These are phyloP conservation scores for Dactylorhiza incarnata DNA, from an alignment of 106 monocot species.

Conservation along the genomic window DNA sequence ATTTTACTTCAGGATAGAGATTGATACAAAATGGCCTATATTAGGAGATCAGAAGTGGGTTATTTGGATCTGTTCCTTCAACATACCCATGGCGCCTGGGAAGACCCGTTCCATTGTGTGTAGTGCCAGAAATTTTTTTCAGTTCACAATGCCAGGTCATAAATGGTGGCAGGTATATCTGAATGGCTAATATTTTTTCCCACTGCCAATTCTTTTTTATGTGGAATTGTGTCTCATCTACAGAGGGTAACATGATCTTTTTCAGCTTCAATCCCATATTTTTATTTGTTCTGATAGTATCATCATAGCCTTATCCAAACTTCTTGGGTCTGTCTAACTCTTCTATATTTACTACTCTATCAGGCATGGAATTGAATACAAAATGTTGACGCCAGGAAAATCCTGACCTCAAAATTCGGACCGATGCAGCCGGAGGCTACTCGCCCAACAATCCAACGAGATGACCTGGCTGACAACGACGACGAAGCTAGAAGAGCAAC, in stretches of 20 bases:
- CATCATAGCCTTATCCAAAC: not conserved
- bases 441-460: too few species aligned
- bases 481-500: too few species aligned
- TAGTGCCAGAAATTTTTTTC: constrained; percentile 89
- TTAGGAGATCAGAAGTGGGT: constrained; percentile 97
- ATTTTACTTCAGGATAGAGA: constrained; percentile 71
- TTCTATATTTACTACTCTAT: not conserved
- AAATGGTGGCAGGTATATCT: constrained; percentile 84
- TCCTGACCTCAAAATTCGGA: too few species aligned
- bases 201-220: not conserved
- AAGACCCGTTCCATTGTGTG: constrained; percentile 96
- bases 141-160: constrained; percentile 72
- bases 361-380: too few species aligned
- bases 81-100: constrained; percentile 92
- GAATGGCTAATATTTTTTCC: not conserved
- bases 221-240: not conserved
- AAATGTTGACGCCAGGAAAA: too few species aligned
- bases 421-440: too few species aligned
- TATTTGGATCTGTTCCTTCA: constrained; percentile 99
- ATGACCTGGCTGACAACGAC: too few species aligned
- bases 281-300: not conserved
- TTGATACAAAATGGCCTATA: constrained; percentile 78
- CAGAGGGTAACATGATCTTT: not conserved
- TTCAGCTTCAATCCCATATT: not conserved
- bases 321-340: not conserved